Evolutionary conservation across 495 filamentous ascomycete genomes (phyloP), one percentile per base, ranked within the genome.

Genomic region (Hypoxylon lenormandii): DNA sequence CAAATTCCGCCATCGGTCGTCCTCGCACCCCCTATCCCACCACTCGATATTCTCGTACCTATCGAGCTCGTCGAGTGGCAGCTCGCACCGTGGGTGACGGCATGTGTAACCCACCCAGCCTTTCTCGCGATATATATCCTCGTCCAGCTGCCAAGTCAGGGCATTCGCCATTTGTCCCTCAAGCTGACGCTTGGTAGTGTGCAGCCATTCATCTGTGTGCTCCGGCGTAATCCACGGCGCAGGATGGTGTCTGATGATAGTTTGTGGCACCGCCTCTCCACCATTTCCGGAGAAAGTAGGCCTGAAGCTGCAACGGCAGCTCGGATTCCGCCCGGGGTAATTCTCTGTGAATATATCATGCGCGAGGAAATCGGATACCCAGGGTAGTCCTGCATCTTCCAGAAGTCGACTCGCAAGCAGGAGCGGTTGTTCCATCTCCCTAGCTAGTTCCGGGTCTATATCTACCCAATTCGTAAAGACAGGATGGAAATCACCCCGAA

Each of bases 41-140:
- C 33, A 42, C 55, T 56, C 11, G 40, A 80, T 79, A 1, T 65
- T 74, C 26, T 74, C 70, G 5, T 72, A 73, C 18, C 40, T 48
- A 57, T 80, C 76, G 10, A 76, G 42, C 45, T 73, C 60, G 10
- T 37, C 48, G 1, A 76, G 64, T 6, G 64, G 16, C 21, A 67
- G 7, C 3, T 60, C 72, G n/a, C 48, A 28, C 23, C 72, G 73
- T 12, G 73, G 72, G 38, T 79, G 77, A 0, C 77, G 76, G 28
- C 77, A 79, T 2, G 78, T 80, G 21, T 79, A 79, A 18, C 78
- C 78, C 7, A 71, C 76, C 78, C 78, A 78, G 1, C 77, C 77
- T 18, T 62, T 64, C 38, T 70, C 46, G 12, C 19, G 16, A 21
- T 77, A 78, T 52, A 80, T 78, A 12, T 73, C 62, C 1, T 38